These are phyloP conservation scores for Gastrolobium villosum DNA, from an alignment of 306 rosid genomes.

Conservation along the genomic window DNA sequence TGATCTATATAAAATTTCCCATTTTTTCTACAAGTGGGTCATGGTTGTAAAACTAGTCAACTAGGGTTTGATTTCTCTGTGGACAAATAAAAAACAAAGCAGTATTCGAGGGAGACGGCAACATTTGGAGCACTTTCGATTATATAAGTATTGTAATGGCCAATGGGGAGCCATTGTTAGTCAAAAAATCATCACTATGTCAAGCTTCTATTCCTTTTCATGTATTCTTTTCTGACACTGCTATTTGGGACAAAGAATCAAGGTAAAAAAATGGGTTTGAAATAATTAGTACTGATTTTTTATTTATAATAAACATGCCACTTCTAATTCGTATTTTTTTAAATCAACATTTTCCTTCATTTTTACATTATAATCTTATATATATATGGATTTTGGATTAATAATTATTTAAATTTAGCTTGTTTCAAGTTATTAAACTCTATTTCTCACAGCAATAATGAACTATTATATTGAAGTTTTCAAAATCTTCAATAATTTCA, in stretches of 20 bases:
- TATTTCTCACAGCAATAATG: background rate
- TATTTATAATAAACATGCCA: no score
- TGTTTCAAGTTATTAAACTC: background rate
- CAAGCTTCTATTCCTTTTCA: slow-evolving; percentile 38
- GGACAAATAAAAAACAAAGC: slow-evolving; percentile 51
- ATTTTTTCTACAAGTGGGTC: slow-evolving; percentile 47
- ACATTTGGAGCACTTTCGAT: slow-evolving; percentile 53
- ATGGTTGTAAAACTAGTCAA: slow-evolving; percentile 54
- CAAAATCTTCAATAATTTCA: slow-evolving; percentile 6
- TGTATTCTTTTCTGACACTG: background rate
- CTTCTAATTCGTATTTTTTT: background rate
- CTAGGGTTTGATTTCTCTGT: slow-evolving; percentile 53
- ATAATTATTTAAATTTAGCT: slow-evolving; percentile 3
- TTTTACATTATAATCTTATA: no score
- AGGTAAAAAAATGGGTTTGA: background rate
- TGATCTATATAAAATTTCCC: slow-evolving; percentile 1
- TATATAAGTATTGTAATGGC: slow-evolving; percentile 45
- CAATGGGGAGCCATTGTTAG: slow-evolving; percentile 41
- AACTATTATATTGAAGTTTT: background rate
- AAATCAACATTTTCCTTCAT: background rate
- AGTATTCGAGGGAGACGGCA: slow-evolving; percentile 48
- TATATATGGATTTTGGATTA: background rate
- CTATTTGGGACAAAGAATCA: background rate
- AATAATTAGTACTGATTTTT: no score
- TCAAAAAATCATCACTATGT: slow-evolving; percentile 59